These are phyloP conservation scores for Diaporthe sp. DNA, from an alignment of 2,329 filamentous ascomycete genomes.

Conservation along the genomic window DNA sequence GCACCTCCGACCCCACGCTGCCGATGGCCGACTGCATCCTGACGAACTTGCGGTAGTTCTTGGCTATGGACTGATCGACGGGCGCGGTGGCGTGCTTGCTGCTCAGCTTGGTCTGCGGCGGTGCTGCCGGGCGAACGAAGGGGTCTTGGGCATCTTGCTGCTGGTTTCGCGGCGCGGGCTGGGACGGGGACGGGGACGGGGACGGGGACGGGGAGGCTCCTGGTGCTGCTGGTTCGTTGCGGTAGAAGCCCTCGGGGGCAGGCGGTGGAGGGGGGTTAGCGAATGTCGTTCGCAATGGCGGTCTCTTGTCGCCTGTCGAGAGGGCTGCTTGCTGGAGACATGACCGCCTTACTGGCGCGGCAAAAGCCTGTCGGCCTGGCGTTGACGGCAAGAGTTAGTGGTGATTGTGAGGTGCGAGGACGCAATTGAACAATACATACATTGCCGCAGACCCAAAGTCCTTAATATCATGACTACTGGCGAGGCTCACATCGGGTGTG, in stretches of 20 bases:
- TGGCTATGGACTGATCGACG: conserved; percentile 40
- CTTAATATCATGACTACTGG: conserved; percentile 64
- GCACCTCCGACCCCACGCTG: conserved; percentile 59
- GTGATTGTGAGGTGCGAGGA: accelerated
- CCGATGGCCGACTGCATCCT: conserved; percentile 58
- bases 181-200: neutral
- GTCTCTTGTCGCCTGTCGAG: conserved; percentile 45
- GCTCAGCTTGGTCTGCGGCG: neutral
- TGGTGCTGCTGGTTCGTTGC: neutral
- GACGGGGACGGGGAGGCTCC: neutral
- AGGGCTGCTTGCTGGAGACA: conserved; percentile 51
- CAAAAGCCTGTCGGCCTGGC: conserved; percentile 64
- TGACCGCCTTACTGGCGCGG: conserved; percentile 52
- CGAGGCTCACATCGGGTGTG: conserved; percentile 37
- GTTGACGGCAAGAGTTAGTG: conserved; percentile 38
- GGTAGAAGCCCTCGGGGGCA: conserved; percentile 10
- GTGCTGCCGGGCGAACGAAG: neutral
- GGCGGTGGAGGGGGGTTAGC: conserved; percentile 37
- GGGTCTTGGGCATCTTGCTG: conserved; percentile 38
- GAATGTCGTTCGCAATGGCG: conserved; percentile 40
- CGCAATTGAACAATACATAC: conserved; percentile 49
- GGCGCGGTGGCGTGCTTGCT: neutral
- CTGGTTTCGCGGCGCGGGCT: neutral
- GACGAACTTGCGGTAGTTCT: conserved; percentile 48
- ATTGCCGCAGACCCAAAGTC: conserved; percentile 64